Evolutionary conservation across 345 rosid genomes (phyloP), one percentile per base, ranked within the genome.

Genomic region (Conringia planisiliqua): DNA sequence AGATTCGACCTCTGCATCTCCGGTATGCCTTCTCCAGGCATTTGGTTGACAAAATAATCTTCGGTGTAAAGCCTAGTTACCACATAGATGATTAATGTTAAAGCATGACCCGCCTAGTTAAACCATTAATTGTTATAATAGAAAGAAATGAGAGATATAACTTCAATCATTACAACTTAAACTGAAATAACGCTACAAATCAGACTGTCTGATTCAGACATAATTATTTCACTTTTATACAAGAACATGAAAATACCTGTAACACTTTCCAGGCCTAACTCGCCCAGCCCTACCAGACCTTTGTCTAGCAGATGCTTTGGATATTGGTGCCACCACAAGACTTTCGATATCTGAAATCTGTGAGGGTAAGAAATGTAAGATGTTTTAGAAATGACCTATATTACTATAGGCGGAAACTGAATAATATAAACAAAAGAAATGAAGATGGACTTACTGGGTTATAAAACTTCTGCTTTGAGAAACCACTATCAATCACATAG

Each of bases 271-370:
- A 12, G 97, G 97, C 52, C 97, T 88, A 71, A 95, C 82, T 81
- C 97, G 83, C 65, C 99, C 97, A 67, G 99, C 97, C 78, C 99
- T 89, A 70, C 99, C 99, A 76, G 99, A 83, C 79, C 99, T 89
- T 81, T 95, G 99, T 55, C 89, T 88, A 55, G 99, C 97, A 76
- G 99, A 95, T 66, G 99, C 99, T 80, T 92, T 92, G 42, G 97
- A 92, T 79, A 92, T 90, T 51, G 99, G 96, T 56, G 97, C 92
- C 65, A 95, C 92, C 33, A 95, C 87, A 64, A 95, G 92, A 83
- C 85, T 92, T 82, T 95, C 97, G 39, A 95, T 89, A 71, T 95
- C 97, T 48, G 99, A 82, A 46, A 95, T 85, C 99, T 94, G 84
- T 44, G 18, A 80, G 36, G 20, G 52, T 27, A 18, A 51, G 65